Evolutionary conservation across 192 early-diverging fungal genomes (phyloP), one percentile per base, ranked within the genome.

Genomic region (Linnemannia zychae): DNA sequence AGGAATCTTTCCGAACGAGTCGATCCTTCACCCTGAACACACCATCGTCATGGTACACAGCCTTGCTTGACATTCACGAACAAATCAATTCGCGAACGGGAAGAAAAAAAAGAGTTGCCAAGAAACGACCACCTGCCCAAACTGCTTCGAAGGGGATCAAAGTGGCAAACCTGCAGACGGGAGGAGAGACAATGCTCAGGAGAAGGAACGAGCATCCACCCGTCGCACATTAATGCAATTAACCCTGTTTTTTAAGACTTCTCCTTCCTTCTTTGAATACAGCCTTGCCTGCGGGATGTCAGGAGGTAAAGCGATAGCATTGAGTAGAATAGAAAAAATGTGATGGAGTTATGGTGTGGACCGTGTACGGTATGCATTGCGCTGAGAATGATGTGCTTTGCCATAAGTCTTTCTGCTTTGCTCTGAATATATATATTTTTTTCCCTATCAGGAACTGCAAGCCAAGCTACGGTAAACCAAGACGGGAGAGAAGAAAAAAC

Each of bases 221-320:
- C 65, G 52, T 79, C 28, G 11, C 48, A 69, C 80, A 75, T 70
- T 69, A 77, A 77, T 67, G 65, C 76, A 77, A 77, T 77, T 77
- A 67, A 77, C 66, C 52, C 47, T 48, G 22, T 38, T 65, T 18
- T 38, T 47, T 36, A 33, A 7, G 66, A 12, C 28, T 24, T 6
- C 57, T 63, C 22, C 3, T 63, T 24, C 28, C 31, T 60, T 31
- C 15, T 12, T 31, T 63, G 57, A 63, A 24, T 20, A 65, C 60
- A 76, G 60, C 63, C 44, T 63, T 31, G 11, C 31, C 18, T 22
- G 20, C 71, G 17, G 38, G 28, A 46, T 67, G 47, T 37, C 6
- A 18, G 44, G 46, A 22, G 22, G 38, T 20, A 63, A 20, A 4
- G 52, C 57, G 53, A 37, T 11, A 36, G 33, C 33, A 17, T 53